Percentiles rank a stretch among this genome's conserved stretches.
phyloP scores from a whole-genome alignment of 495 filamentous ascomycete genomes.

The Lophiotrema nucula region DNA sequence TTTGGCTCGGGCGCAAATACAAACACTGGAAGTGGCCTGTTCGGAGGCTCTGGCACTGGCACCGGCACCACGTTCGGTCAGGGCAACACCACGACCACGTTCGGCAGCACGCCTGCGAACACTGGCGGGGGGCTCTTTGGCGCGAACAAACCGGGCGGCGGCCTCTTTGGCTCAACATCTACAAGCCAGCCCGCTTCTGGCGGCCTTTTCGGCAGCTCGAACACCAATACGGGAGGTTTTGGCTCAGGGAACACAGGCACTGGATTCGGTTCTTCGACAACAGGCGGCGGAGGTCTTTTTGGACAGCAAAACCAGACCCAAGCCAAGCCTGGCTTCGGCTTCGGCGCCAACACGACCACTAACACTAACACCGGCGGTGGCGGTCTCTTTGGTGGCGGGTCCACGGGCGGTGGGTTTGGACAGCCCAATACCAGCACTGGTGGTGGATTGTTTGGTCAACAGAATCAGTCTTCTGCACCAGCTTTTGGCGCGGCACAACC shows the following conservation, averaged over 20 bases:
- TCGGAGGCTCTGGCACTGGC: slow-evolving; percentile 9
- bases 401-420: slow-evolving; percentile 17
- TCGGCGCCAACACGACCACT: neutral
- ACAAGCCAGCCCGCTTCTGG: slow-evolving; percentile 1
- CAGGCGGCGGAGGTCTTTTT: neutral
- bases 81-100: slow-evolving; percentile 33
- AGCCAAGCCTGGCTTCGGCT: slow-evolving; percentile 27
- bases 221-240: slow-evolving; percentile 16
- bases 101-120: slow-evolving; percentile 22
- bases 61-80: slow-evolving; percentile 18
- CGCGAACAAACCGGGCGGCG: slow-evolving; percentile 46
- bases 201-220: slow-evolving; percentile 12
- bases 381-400: neutral
- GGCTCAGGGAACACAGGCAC: neutral
- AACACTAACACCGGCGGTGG: neutral
- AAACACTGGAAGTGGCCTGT: slow-evolving; percentile 46
- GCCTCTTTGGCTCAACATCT: slow-evolving; percentile 23
- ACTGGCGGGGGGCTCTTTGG: slow-evolving; percentile 50
- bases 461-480: slow-evolving; percentile 13
- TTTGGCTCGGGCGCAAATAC: slow-evolving; percentile 51
- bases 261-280: neutral
- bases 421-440: slow-evolving; percentile 22
- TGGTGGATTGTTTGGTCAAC: slow-evolving; percentile 26
- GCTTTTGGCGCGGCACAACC: slow-evolving; percentile 15
- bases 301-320: slow-evolving; percentile 21